Base-by-base conservation (phyloP, 2,329 filamentous ascomycete genomes). In the Ceratocystis diversiconidia region DNA sequence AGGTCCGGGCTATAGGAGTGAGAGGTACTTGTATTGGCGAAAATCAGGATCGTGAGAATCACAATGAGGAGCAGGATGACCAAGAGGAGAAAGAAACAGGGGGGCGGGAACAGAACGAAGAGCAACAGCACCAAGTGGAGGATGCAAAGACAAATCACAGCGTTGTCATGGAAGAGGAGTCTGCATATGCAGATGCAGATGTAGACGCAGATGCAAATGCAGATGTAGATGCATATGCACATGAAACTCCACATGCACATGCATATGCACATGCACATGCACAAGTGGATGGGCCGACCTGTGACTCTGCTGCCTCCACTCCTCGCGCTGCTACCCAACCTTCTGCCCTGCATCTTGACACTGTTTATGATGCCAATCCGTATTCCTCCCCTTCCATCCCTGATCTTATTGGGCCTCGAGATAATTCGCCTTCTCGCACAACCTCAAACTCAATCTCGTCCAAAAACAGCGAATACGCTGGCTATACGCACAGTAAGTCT, bases 1-100 rank as follows among this genome's bases (percentile, higher is more conserved):
- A 62, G 36, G 61, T 48, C 61, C 61, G 46, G 43, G 41, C 61
- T 19, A 32, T 32, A 62, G 61, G 32, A 62, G 61, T 62, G 61
- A 48, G 43, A 43, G n/a, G 36, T 41, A 41, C 32, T 46, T 30
- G 2, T 46, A 25, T 46, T 44, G 8, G 32, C 43, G 60, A 32
- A 32, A 19, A 41, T 15, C 43, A 62, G 25, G 43, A n/a, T 22
- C 19, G 15, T 28, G 46, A 28, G 28, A 41, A 48, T n/a, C 43
- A 50, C 36, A 41, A 5, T 19, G 61, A 48, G 46, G 22, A n/a
- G 43, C 61, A 36, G 25, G 7, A 50, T 22, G 36, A 28, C 22
- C 12, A 61, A n/a, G 43, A 5, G 30, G 22, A 30, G n/a, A 44
- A 32, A 28, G 22, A 25, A n/a, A 36, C 66, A 22, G 22, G 19